These are phyloP conservation scores for Metarhizium brunneum DNA, from an alignment of 2,329 filamentous ascomycete genomes.

Conservation along the genomic window DNA sequence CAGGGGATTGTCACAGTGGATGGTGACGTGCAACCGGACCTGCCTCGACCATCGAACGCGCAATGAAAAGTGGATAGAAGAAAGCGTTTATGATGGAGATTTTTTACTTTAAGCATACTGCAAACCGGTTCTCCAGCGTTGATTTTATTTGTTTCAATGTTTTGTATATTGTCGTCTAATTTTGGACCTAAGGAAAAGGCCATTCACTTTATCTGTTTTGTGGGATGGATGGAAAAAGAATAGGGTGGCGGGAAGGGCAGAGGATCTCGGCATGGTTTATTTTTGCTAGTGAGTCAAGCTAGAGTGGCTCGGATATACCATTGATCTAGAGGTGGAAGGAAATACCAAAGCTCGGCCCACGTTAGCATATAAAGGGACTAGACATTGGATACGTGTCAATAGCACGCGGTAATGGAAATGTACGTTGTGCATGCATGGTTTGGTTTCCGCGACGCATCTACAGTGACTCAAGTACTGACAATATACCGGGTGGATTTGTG, in stretches of 20 bases:
- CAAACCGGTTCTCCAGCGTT: constrained; percentile 5
- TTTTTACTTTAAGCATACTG: neutral
- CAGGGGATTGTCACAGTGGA: constrained; percentile 30
- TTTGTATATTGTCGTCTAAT: constrained; percentile 6
- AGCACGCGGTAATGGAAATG: neutral
- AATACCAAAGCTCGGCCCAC: neutral
- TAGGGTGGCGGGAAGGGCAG: neutral
- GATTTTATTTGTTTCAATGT: constrained; percentile 5
- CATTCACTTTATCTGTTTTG: neutral
- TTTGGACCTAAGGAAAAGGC: neutral
- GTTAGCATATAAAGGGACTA: neutral
- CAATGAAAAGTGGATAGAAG: neutral
- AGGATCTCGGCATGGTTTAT: neutral
- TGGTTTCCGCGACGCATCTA: neutral
- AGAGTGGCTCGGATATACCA: neutral
- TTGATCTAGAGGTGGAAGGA: constrained; percentile 1
- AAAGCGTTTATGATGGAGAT: neutral
- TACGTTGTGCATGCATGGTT: neutral
- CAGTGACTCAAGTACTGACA: neutral
- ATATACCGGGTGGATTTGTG: neutral
- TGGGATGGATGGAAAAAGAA: neutral
- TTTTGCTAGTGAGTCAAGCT: neutral
- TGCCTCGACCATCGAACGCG: constrained; percentile 9
- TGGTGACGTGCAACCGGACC: constrained; percentile 29
- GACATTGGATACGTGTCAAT: neutral